phyloP scores from a whole-genome alignment of 805 yeast genomes.

The Candida parachauliodes region DNA sequence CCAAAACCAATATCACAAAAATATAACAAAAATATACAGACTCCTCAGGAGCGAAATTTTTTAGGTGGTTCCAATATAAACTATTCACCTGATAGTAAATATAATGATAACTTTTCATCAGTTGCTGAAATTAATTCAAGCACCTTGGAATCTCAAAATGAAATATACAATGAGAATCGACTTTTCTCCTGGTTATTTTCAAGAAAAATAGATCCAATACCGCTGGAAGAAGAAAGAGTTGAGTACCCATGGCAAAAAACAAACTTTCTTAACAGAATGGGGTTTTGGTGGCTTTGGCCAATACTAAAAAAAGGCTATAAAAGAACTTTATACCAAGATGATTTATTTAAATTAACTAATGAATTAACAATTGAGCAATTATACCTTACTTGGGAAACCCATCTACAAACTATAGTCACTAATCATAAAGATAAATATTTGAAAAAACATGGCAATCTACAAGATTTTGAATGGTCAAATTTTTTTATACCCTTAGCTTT shows the following conservation, averaged over 20 bases:
- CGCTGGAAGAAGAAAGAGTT: slow-evolving; percentile 47
- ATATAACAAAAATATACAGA: background rate
- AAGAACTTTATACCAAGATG: slow-evolving; percentile 35
- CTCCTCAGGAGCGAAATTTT: slow-evolving; percentile 3
- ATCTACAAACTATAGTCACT: slow-evolving; percentile 20
- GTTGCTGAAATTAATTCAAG: background rate
- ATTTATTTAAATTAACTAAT: slow-evolving; percentile 34
- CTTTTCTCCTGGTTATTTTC: slow-evolving; percentile 48
- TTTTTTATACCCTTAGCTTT: slow-evolving; percentile 41
- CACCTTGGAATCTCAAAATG: slow-evolving; percentile 18
- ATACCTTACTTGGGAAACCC: slow-evolving; percentile 25
- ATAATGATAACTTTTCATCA: background rate
- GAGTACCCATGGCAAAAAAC: slow-evolving; percentile 43
- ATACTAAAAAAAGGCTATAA: slow-evolving; percentile 38
- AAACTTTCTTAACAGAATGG: slow-evolving; percentile 38
- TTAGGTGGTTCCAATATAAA: background rate
- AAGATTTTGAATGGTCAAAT: slow-evolving; percentile 38
- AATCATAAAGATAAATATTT: slow-evolving; percentile 19
- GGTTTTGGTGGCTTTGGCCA: slow-evolving; percentile 40
- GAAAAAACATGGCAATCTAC: slow-evolving; percentile 14
- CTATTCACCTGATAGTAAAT: background rate
- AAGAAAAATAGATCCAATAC: slow-evolving; percentile 49
- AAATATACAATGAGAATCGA: slow-evolving; percentile 45
- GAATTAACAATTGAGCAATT: slow-evolving; percentile 34
- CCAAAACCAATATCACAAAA: slow-evolving; percentile 2